phyloP scores from a whole-genome alignment of 2,329 filamentous ascomycete species.

The Tolypocladium guangdongense region DNA sequence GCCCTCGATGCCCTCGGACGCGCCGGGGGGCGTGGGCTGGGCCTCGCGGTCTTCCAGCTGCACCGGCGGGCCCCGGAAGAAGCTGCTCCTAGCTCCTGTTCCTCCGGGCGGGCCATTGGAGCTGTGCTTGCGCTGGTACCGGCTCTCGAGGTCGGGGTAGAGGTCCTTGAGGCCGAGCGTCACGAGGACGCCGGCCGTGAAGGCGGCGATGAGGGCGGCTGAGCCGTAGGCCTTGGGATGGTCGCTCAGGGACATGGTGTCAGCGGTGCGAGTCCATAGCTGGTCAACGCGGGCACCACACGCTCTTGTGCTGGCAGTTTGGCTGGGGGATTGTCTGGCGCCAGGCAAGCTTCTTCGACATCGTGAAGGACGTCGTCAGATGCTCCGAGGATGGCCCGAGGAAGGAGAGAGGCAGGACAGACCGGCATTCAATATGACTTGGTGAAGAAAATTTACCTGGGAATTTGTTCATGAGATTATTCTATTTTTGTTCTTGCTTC shows the following conservation, averaged over 20 bases:
- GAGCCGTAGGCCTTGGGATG: constrained; percentile 52
- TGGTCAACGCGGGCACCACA: not conserved
- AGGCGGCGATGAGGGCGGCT: constrained; percentile 59
- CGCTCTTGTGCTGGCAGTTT: not conserved
- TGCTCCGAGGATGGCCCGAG: not conserved
- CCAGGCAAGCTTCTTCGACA: not conserved
- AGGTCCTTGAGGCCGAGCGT: constrained; percentile 72
- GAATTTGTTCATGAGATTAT: too few species aligned
- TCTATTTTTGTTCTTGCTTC: too few species aligned
- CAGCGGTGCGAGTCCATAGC: not conserved
- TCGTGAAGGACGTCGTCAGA: not conserved
- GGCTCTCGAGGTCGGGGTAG: constrained; percentile 61
- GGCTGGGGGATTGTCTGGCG: not conserved
- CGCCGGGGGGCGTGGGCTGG: not conserved
- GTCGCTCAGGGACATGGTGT: constrained; percentile 46
- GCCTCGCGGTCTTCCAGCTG: constrained; percentile 36
- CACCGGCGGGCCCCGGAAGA: constrained; percentile 37
- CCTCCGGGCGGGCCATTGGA: not conserved
- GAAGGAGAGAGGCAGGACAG: not conserved
- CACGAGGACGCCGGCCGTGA: constrained; percentile 64
- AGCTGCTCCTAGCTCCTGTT: constrained; percentile 23
- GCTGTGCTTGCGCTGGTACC: constrained; percentile 40
- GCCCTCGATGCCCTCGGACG: constrained; percentile 67
- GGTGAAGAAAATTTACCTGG: too few species aligned
- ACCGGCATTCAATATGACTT: not conserved